phyloP scores from a whole-genome alignment of 192 early-diverging fungal species.

The Coemansia guatemalensis region DNA sequence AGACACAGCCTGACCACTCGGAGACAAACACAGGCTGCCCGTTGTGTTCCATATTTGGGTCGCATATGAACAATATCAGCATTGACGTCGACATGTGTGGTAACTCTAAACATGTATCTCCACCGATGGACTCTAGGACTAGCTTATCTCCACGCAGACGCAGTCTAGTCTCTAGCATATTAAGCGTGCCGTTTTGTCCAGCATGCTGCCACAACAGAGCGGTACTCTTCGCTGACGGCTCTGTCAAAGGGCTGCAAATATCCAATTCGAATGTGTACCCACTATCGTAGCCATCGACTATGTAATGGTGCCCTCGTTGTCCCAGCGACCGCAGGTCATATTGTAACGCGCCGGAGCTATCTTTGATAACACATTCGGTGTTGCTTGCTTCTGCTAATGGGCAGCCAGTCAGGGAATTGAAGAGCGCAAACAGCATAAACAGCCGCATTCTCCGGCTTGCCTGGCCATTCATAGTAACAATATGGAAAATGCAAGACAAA shows the following conservation, averaged over 20 bases:
- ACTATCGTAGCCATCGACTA: conserved; percentile 24
- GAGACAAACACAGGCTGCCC: conserved; percentile 50
- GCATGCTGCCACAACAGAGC: conserved; percentile 25
- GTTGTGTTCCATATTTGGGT: conserved; percentile 8
- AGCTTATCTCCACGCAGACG: conserved; percentile 39
- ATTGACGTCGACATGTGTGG: conserved; percentile 33
- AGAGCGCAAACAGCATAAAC: conserved; percentile 1
- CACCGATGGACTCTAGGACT: conserved; percentile 42
- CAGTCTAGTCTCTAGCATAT: conserved; percentile 19
- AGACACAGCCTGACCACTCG: conserved; percentile 47
- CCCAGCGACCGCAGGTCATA: conserved; percentile 49
- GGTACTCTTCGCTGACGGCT: background rate
- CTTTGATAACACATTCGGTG: conserved; percentile 6
- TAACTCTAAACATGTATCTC: conserved; percentile 32
- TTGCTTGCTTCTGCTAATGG: background rate
- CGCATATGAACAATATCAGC: conserved; percentile 49
- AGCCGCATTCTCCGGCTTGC: background rate
- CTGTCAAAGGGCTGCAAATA: conserved; percentile 31
- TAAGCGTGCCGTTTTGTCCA: conserved; percentile 23
- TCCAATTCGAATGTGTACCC: conserved; percentile 44
- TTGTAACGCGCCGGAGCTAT: conserved; percentile 5
- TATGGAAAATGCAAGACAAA: conserved; percentile 2
- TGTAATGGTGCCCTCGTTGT: conserved; percentile 12
- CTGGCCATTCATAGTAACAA: conserved; percentile 6
- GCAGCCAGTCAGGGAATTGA: too few relatives aligned